Conservation (phyloP, 2,329 filamentous ascomycete genomes). For the Colletotrichum navitas region DNA sequence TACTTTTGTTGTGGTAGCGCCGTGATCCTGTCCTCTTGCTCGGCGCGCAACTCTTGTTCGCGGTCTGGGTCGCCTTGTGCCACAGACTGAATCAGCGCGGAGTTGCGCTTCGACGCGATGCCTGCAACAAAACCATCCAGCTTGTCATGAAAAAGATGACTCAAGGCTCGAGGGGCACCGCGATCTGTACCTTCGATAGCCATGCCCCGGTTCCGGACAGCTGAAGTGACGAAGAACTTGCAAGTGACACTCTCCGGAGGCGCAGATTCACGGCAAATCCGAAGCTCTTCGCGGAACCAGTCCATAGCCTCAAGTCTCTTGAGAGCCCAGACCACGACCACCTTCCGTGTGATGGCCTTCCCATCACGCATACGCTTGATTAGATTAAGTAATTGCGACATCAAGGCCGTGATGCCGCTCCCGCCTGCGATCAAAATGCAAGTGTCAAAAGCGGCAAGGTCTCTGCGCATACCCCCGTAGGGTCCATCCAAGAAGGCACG, state of each 20-base stretch:
- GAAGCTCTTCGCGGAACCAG: slow-evolving; percentile 95
- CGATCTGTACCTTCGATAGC: slow-evolving; percentile 49
- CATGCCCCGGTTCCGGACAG: slow-evolving; percentile 65
- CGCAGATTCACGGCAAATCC: slow-evolving; percentile 90
- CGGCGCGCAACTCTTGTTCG: slow-evolving; percentile 82
- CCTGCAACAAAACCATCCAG: slow-evolving; percentile 89
- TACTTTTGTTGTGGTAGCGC: slow-evolving; percentile 80
- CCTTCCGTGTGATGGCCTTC: slow-evolving; percentile 90
- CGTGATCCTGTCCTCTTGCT: slow-evolving; percentile 87
- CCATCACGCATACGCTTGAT: slow-evolving; percentile 97
- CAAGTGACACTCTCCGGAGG: slow-evolving; percentile 91
- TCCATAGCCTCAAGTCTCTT: slow-evolving; percentile 94
- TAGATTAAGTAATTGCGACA: slow-evolving; percentile 91
- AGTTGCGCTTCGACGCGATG: slow-evolving; percentile 88
- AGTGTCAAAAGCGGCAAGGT: slow-evolving; percentile 92
- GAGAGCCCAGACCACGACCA: slow-evolving; percentile 94
- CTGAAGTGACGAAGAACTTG: slow-evolving; percentile 92
- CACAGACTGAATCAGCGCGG: slow-evolving; percentile 84
- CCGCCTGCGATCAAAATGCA: slow-evolving; percentile 94
- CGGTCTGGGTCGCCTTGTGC: slow-evolving; percentile 83
- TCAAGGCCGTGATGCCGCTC: slow-evolving; percentile 92
- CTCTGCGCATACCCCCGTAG: slow-evolving; percentile 93
- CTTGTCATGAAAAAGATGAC: slow-evolving; percentile 84
- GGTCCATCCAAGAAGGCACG: slow-evolving; percentile 93
- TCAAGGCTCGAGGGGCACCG: slow-evolving; percentile 73